Conservation (phyloP, 1,284 basidiomycete species). For the Ceraceosorus bombacis region DNA sequence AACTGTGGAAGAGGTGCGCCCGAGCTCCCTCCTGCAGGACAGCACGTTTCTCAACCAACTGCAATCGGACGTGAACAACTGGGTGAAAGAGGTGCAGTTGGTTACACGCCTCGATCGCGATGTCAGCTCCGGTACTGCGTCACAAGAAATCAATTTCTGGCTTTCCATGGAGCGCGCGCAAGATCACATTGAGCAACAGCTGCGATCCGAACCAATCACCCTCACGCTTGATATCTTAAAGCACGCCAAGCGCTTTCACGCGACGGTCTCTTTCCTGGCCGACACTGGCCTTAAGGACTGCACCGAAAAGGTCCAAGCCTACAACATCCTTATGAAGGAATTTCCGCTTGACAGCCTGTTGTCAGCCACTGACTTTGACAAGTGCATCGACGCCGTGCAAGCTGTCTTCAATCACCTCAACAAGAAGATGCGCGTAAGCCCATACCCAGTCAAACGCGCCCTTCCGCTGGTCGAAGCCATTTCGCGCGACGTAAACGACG, state of each 20-base stretch:
- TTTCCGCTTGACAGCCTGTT: constrained; percentile 94
- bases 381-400: constrained; percentile 77
- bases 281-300: constrained; percentile 83
- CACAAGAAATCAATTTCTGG: constrained; percentile 99
- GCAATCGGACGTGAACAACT: constrained; percentile 86
- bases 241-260: constrained; percentile 92
- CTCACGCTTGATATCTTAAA: constrained; percentile 90
- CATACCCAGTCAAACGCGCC: constrained; percentile 89
- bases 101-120: constrained; percentile 86
- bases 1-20: constrained; percentile 68
- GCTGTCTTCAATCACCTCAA: constrained; percentile 90
- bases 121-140: constrained; percentile 89
- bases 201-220: constrained; percentile 79
- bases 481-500: constrained; percentile 91
- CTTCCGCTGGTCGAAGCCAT: constrained; percentile 96
- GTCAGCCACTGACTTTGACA: constrained; percentile 88
- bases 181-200: constrained; percentile 84
- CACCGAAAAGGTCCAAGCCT: constrained; percentile 50
- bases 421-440: constrained; percentile 70
- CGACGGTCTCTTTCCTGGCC: constrained; percentile 93
- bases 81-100: constrained; percentile 96
- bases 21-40: constrained; percentile 66
- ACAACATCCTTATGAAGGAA: constrained; percentile 97
- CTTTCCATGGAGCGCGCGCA: constrained; percentile 83
- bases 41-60: constrained; percentile 86